A percentile compares a stretch with the other conserved stretches of the same genome.
Conservation (phyloP, 2,329 filamentous ascomycete species). For the Rutstroemia sp. region DNA sequence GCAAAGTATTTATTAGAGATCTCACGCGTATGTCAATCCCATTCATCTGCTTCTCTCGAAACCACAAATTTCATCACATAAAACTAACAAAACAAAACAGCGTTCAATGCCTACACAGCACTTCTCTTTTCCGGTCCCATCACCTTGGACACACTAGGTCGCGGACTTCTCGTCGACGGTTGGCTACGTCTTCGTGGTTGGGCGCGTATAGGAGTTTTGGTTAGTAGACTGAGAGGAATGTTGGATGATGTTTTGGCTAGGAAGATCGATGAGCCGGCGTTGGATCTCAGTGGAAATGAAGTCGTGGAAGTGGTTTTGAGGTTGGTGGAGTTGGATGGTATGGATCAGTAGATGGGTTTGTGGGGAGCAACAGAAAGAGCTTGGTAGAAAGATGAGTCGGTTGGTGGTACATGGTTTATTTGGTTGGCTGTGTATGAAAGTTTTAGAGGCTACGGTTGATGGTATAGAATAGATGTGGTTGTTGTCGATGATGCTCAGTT, state of each 20-base stretch:
- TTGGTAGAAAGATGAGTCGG: not conserved
- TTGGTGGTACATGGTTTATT: not conserved
- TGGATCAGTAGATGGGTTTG: conserved; percentile 44
- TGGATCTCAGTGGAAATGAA: conserved; percentile 50
- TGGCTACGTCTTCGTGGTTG: conserved; percentile 84
- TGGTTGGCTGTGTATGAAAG: too few species aligned
- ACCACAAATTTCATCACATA: too few species aligned
- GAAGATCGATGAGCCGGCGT: conserved; percentile 69
- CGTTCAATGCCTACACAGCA: conserved; percentile 83
- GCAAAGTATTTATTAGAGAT: conserved; percentile 86
- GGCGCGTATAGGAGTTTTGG: conserved; percentile 88
- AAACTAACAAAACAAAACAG: conserved; percentile 32
- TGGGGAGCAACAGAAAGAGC: not conserved
- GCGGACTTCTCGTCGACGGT: conserved; percentile 83
- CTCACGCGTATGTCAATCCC: conserved; percentile 64
- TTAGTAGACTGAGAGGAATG: conserved; percentile 75
- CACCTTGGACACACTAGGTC: conserved; percentile 76
- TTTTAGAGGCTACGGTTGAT: too few species aligned
- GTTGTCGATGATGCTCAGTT: not conserved
- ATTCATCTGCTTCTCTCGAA: not conserved
- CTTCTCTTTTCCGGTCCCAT: conserved; percentile 84
- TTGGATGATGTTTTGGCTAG: conserved; percentile 76
- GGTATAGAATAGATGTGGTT: not conserved
- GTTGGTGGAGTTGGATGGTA: conserved; percentile 82
- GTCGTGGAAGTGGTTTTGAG: conserved; percentile 71